Base-by-base conservation (phyloP, 2,329 filamentous ascomycete genomes). In the Lachnellula subtilissima region DNA sequence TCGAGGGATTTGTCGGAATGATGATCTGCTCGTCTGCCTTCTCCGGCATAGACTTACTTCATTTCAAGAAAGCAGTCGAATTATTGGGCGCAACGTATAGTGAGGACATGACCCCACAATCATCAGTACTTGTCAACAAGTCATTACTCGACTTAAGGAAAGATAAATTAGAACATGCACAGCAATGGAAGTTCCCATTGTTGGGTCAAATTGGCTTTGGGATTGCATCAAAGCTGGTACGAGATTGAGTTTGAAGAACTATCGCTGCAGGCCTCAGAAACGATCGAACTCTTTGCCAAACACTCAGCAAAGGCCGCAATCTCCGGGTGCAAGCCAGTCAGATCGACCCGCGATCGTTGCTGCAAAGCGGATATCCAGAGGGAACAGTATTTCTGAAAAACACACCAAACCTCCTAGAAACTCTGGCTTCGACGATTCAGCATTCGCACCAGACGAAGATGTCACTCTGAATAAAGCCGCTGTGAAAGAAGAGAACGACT, bases 181-280 rank as follows among this genome's bases (percentile, higher is more conserved):
- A 84, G 8, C 80, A 86, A 64, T 89, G 89, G 78, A 80, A 80
- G 87, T 97, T 11, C 89, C 91, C 2, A 84, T 93, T n/a, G 88
- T 97, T 11, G 81, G 81, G 7, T 82, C 84, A 17, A 82, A 87
- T 22, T 99, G 94, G 94, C 76, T 99, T 2, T 94, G 89, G 86
- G 81, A 86, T 51, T 94, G 88, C 62, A 84, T 97, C 50, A 76
- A 78, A 65, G 81, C 75, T 0, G 82, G 82, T 32, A 70, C 75
- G 53, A 75, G 73, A 64, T 74, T 80, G 54, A 66, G 77, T 11
- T 79, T 78, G 50, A 71, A 74, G 22, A 70, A 74, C 32, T 82
- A 80, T 65, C 61, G 71, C 19, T 69, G 74, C 50, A 66, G 65
- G 40, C 61, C 64, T 1, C 67, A 70, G 58, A 69, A 64, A 36